Evolutionary conservation across 768 basidiomycete species (phyloP), one percentile per base, ranked within the genome.

Genomic region (Agaricus subrufescens): DNA sequence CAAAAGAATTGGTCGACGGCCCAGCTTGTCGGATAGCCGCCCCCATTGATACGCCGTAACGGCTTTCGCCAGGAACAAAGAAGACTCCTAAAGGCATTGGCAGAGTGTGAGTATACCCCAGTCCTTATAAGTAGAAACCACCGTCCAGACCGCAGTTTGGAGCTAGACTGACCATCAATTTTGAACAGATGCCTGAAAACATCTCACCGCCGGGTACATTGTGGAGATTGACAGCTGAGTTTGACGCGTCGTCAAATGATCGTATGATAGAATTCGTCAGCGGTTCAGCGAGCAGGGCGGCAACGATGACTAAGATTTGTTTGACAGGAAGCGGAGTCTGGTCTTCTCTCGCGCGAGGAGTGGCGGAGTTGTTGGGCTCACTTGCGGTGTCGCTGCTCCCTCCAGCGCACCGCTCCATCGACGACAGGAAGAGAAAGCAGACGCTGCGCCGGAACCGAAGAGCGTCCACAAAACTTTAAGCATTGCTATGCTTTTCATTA

Each of bases 281-380:
- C 4, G 77, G 77, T 59, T 79, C 78, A 14, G 74, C 64, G 19
- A 75, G 63, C 59, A 76, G 75, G 30, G 77, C 66, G 44, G 73
- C 57, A 50, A 66, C 67, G n/a, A 75, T 59, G 47, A 76, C 69
- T 47, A 73, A 64, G 4, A 78, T 58, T 50, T 76, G 76, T 23
- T 71, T 59, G 48, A 67, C 70, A 3, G 77, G 77, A 14, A 79
- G 66, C 19, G 75, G 71, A 8, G 74, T 73, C 7, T 67, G 66
- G 56, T 61, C 23, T 38, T 44, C 31, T 43, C 25, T 4, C 30
- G 40, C n/a, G 42, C 47, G 43, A 37, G 8, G 19, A 27, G 27
- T 8, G 27, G 42, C 30, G 7, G 27, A 11, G 43, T 5, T 19
- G 44, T 40, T 6, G 29, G 4, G 12, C 14, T 25, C n/a, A 4